Conservation (phyloP, 2,329 filamentous ascomycete genomes). For the Didymella pomorum region DNA sequence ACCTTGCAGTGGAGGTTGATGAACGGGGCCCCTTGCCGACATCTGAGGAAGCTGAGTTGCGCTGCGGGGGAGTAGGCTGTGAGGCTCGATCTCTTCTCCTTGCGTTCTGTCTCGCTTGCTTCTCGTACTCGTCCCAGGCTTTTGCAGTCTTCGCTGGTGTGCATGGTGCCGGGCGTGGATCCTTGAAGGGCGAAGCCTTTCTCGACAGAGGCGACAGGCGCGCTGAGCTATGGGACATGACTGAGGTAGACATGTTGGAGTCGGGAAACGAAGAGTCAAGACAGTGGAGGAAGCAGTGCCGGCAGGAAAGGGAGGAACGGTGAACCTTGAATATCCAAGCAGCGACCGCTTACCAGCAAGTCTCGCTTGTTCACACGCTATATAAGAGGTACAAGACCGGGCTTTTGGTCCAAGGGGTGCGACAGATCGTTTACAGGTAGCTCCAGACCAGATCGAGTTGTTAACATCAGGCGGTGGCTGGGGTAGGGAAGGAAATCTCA, state of each 20-base stretch:
- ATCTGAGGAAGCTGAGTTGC: conserved; percentile 32
- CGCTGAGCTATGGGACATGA: conserved; percentile 31
- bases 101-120: conserved; percentile 41
- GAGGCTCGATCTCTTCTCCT: conserved; percentile 37
- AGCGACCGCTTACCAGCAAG: conserved; percentile 39
- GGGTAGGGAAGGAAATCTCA: conserved; percentile 13
- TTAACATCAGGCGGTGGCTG: conserved; percentile 23
- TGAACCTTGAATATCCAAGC: conserved; percentile 25
- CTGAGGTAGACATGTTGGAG: conserved; percentile 25
- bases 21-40: conserved; percentile 24
- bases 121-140: conserved; percentile 49
- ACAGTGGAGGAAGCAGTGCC: conserved; percentile 20
- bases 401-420: conserved; percentile 41
- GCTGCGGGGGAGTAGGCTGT: conserved; percentile 25
- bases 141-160: conserved; percentile 42
- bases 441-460: conserved; percentile 26
- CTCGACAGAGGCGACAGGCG: conserved; percentile 35
- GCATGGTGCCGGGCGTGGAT: conserved; percentile 37
- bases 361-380: conserved; percentile 41
- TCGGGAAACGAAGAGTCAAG: conserved; percentile 15
- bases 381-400: conserved; percentile 43
- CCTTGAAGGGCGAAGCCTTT: conserved; percentile 38
- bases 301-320: conserved; percentile 27
- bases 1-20: conserved; percentile 24
- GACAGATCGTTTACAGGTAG: conserved; percentile 47